Evolutionary conservation across 768 basidiomycete genomes (phyloP).

Genomic region (Termitomyces sp.): DNA sequence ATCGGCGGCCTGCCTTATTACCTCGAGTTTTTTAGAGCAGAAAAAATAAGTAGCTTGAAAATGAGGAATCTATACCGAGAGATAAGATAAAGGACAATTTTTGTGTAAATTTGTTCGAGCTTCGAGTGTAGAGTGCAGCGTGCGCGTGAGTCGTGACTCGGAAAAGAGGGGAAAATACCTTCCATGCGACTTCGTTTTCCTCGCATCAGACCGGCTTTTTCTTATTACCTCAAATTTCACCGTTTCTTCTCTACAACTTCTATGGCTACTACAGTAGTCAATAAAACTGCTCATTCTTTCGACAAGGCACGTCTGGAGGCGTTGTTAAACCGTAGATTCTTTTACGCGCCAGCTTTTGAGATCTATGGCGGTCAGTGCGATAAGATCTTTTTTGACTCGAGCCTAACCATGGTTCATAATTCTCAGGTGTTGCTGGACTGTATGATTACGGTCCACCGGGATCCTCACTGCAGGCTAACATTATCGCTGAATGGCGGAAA

Average conservation of each 20-base stretch:
- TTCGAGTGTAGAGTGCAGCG: not conserved
- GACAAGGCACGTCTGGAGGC: constrained; percentile 84
- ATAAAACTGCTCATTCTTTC: constrained; percentile 83
- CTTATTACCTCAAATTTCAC: constrained; percentile 9
- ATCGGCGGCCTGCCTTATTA: no score
- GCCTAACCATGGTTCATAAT: not conserved
- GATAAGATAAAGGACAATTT: constrained; percentile 6
- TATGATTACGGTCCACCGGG: constrained; percentile 99
- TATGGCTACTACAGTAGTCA: constrained; percentile 34
- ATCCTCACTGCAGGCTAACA: constrained; percentile 92
- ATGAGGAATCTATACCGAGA: not conserved
- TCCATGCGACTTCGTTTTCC: constrained; percentile 15
- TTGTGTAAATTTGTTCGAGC: not conserved
- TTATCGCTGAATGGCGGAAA: constrained; percentile 92
- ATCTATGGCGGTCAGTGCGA: constrained; percentile 86
- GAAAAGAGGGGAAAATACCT: constrained; percentile 2
- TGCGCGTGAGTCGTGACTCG: constrained; percentile 7
- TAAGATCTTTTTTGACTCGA: constrained; percentile 1
- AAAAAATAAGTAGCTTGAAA: not conserved
- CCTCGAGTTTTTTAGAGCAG: not conserved
- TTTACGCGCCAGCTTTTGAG: constrained; percentile 97
- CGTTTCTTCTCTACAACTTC: constrained; percentile 12
- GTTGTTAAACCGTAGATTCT: constrained; percentile 85
- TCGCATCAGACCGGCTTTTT: constrained; percentile 13
- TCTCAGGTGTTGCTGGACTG: constrained; percentile 85